These are phyloP conservation scores for Suhomyces xylopsoci DNA, from an alignment of 805 yeast genomes.

Conservation along the genomic window DNA sequence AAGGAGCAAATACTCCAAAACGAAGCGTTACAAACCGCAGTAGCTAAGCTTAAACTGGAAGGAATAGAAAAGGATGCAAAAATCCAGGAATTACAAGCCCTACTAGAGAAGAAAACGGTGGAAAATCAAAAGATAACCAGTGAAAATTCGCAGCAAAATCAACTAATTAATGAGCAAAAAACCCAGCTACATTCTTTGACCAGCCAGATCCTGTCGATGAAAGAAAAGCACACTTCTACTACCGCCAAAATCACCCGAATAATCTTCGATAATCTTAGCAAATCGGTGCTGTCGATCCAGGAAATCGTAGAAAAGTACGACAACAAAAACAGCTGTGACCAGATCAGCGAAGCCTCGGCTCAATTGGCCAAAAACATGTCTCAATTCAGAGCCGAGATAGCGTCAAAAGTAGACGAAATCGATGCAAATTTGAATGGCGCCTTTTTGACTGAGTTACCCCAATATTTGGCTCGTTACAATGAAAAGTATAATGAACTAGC, in stretches of 20 bases:
- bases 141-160: not conserved
- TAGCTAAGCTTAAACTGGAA: not conserved
- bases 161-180: not conserved
- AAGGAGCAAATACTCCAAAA: constrained; percentile 24
- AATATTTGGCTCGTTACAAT: constrained; percentile 8
- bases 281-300: constrained; percentile 8
- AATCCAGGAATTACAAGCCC: not conserved
- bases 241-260: constrained; percentile 10
- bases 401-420: constrained; percentile 4
- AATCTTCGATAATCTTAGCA: constrained; percentile 10
- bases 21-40: not conserved
- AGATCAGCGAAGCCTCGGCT: not conserved
- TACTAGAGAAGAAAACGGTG: not conserved
- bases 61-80: not conserved
- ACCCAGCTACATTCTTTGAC: constrained; percentile 5
- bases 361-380: constrained; percentile 3
- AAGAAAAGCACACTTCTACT: constrained; percentile 9
- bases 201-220: constrained; percentile 9
- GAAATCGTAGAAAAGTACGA: constrained; percentile 1
- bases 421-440: constrained; percentile 7
- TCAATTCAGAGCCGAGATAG: constrained; percentile 5
- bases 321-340: constrained; percentile 3
- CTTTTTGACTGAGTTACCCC: constrained; percentile 6
- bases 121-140: not conserved
- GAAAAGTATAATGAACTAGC: constrained; percentile 6